Percentiles rank a stretch among this genome's conserved stretches.
Evolutionary conservation across 306 rosid genomes (phyloP).

Genomic region (Malus orientalis): DNA sequence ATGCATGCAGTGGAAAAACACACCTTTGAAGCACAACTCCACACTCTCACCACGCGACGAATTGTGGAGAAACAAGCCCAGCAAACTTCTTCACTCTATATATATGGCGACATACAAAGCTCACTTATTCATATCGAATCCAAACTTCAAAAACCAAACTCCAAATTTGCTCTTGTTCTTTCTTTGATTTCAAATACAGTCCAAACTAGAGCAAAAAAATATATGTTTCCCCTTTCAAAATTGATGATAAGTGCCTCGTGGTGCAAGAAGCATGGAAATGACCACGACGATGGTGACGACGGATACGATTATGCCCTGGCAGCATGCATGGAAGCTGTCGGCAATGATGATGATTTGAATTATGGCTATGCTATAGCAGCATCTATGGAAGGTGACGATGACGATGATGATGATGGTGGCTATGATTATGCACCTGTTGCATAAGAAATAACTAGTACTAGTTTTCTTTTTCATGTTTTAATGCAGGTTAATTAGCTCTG

Average conservation of each 20-base stretch:
- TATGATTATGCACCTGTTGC: conserved; percentile 16
- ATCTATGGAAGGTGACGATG: conserved; percentile 6
- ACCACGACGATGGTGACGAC: not conserved
- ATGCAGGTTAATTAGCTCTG: not conserved
- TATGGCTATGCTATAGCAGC: conserved; percentile 8
- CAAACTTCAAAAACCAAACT: too few species aligned
- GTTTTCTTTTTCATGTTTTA: not conserved
- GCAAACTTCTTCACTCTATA: too few species aligned
- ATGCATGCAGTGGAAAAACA: too few species aligned
- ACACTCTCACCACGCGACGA: too few species aligned
- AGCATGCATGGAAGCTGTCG: not conserved
- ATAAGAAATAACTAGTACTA: not conserved
- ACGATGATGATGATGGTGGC: not conserved
- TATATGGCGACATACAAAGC: too few species aligned
- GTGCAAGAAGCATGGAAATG: conserved; percentile 6
- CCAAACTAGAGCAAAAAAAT: too few species aligned
- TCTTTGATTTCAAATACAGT: too few species aligned
- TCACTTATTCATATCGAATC: too few species aligned
- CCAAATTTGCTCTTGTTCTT: too few species aligned
- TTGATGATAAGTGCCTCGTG: conserved; percentile 1
- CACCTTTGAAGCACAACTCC: too few species aligned
- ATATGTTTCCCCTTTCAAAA: not conserved
- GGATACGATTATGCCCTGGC: conserved; percentile 2
- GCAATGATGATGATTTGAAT: not conserved
- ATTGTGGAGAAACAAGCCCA: too few species aligned